Conservation (phyloP, 305 asterid species). For the Fraxinus latifolia region DNA sequence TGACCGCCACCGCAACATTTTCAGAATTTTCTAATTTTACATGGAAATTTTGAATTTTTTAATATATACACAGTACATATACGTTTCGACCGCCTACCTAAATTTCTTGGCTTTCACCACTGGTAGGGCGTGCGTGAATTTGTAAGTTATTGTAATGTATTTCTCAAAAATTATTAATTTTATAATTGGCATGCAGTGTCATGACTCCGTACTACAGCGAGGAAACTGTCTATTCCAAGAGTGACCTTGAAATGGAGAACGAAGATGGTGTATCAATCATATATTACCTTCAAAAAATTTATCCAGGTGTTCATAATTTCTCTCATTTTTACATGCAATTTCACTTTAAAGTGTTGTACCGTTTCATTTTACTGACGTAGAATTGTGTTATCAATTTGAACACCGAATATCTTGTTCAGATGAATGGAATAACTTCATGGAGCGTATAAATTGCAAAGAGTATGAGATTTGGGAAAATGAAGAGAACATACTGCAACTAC, state of each 20-base stretch:
- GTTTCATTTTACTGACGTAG: slow-evolving; percentile 11
- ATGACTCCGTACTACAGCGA: slow-evolving; percentile 97
- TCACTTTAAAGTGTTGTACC: slow-evolving; percentile 17
- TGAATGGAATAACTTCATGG: slow-evolving; percentile 96
- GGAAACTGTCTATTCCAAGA: slow-evolving; percentile 94
- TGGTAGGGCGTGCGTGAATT: not conserved
- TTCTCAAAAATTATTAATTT: slow-evolving; percentile 23
- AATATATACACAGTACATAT: not conserved
- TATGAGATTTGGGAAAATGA: slow-evolving; percentile 75
- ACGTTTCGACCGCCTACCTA: not conserved
- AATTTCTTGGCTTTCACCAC: not conserved
- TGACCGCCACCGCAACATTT: not conserved
- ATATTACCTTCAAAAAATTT: slow-evolving; percentile 83
- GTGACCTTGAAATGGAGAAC: slow-evolving; percentile 94
- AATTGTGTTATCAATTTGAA: slow-evolving; percentile 16
- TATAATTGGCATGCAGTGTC: slow-evolving; percentile 61
- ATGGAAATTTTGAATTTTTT: not conserved
- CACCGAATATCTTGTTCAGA: slow-evolving; percentile 44
- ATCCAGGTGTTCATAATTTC: slow-evolving; percentile 68
- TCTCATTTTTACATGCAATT: slow-evolving; percentile 26
- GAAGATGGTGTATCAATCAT: slow-evolving; percentile 95
- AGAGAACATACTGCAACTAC: slow-evolving; percentile 83
- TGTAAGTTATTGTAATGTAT: slow-evolving; percentile 1
- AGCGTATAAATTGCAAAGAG: slow-evolving; percentile 82
- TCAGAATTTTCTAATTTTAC: not conserved